Conservation (phyloP, 768 basidiomycete genomes). For the Rhodotorula diobovata region DNA sequence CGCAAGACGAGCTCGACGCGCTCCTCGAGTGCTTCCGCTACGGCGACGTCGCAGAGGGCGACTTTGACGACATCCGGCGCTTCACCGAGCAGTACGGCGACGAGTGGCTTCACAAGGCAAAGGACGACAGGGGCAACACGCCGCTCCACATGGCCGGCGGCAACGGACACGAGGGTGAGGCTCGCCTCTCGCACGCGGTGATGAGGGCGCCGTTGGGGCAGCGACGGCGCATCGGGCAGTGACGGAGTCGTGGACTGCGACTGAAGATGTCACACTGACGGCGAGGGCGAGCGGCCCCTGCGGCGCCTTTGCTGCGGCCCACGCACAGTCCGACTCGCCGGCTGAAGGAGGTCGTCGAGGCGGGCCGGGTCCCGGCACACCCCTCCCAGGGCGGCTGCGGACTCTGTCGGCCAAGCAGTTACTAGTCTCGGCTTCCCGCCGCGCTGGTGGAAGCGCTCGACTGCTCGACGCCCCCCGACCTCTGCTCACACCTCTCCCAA, state of each 20-base stretch:
- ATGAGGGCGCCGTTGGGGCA: background rate
- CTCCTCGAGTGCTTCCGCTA: conserved; percentile 44
- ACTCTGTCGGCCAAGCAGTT: no score
- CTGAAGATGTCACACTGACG: no score
- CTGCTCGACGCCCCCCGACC: no score
- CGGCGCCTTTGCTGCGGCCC: no score
- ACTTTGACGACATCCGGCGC: conserved; percentile 38
- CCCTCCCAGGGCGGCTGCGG: no score
- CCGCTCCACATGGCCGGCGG: conserved; percentile 44
- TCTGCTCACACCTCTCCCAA: no score
- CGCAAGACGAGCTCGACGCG: conserved; percentile 42
- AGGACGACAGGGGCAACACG: conserved; percentile 43
- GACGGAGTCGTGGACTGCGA: background rate
- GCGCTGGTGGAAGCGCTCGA: no score
- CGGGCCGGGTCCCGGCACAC: no score
- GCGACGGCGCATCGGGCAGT: background rate
- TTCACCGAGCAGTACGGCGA: conserved; percentile 39
- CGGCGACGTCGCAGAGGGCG: conserved; percentile 41
- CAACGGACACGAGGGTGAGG: conserved; percentile 44
- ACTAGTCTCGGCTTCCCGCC: no score
- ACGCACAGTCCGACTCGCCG: no score
- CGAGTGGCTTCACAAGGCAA: conserved; percentile 28
- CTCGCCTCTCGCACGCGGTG: background rate
- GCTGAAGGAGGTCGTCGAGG: no score
- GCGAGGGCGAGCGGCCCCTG: no score